phyloP scores from a whole-genome alignment of 169 alveolate genomes.

The Amoebophrya sp. region DNA sequence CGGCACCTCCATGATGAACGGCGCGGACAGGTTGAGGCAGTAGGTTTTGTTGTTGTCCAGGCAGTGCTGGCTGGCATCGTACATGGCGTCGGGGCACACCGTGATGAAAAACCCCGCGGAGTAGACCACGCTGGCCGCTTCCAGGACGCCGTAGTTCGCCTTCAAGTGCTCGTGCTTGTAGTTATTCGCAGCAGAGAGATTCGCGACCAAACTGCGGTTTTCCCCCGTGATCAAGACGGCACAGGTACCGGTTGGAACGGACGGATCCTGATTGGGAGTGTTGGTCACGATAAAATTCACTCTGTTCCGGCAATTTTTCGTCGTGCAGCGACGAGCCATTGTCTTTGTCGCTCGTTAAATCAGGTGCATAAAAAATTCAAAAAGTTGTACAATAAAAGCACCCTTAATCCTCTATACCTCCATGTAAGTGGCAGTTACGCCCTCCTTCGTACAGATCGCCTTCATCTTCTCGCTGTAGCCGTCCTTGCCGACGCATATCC shows the following conservation, averaged over 20 bases:
- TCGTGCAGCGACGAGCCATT: no score
- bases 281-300: no score
- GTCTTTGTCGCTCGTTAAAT: no score
- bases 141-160: conserved; percentile 42
- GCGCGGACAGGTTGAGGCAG: conserved; percentile 59
- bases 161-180: conserved; percentile 51
- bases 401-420: no score
- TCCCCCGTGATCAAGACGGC: conserved; percentile 58
- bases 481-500: conserved; percentile 51
- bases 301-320: no score
- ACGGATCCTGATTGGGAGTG: no score
- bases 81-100: conserved; percentile 49
- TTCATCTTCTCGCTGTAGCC: conserved; percentile 48
- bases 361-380: no score
- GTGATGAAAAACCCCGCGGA: conserved; percentile 61
- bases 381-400: no score
- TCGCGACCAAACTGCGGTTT: conserved; percentile 64
- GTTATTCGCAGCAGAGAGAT: conserved; percentile 59
- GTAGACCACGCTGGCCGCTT: conserved; percentile 51
- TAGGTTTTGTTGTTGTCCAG: conserved; percentile 45
- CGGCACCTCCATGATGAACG: conserved; percentile 54
- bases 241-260: conserved; percentile 66
- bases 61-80: conserved; percentile 40
- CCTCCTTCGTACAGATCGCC: conserved; percentile 44
- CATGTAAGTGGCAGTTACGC: conserved; percentile 49